Percentiles rank a stretch among this genome's conserved stretches.
phyloP scores from a whole-genome alignment of 1,284 basidiomycete species.

The Fomitopsis betulina region DNA sequence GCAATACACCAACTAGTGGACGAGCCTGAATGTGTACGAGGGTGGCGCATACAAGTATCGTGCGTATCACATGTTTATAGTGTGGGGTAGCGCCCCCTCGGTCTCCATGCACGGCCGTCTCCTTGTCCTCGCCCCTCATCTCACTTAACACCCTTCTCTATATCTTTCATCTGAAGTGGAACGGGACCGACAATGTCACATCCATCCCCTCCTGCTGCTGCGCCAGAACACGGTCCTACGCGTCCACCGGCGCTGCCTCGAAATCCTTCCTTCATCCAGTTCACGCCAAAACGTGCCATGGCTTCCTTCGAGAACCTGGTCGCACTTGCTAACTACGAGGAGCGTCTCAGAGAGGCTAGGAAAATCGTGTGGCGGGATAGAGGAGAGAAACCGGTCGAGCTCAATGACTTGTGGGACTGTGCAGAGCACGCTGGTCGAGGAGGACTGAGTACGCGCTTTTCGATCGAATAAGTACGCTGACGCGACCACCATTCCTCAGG shows the following conservation, averaged over 20 bases:
- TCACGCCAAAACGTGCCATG: constrained; percentile 55
- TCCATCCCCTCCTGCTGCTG: neutral
- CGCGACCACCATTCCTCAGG: constrained; percentile 39
- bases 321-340: constrained; percentile 75
- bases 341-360: constrained; percentile 60
- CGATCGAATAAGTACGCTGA: neutral
- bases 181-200: neutral
- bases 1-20: too few relatives aligned
- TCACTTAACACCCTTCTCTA: neutral
- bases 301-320: constrained; percentile 78
- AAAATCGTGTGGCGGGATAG: constrained; percentile 82
- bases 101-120: neutral
- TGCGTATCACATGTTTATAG: neutral
- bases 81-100: neutral
- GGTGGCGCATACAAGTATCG: too few relatives aligned
- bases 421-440: constrained; percentile 72
- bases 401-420: constrained; percentile 66
- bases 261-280: constrained; percentile 31
- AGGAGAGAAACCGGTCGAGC: constrained; percentile 71
- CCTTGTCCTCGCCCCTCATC: neutral
- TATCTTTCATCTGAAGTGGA: neutral
- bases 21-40: too few relatives aligned
- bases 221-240: neutral
- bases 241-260: constrained; percentile 12
- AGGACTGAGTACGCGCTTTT: constrained; percentile 60